phyloP scores from a whole-genome alignment of 2,329 filamentous ascomycete species.

The Colletotrichum somersetense region DNA sequence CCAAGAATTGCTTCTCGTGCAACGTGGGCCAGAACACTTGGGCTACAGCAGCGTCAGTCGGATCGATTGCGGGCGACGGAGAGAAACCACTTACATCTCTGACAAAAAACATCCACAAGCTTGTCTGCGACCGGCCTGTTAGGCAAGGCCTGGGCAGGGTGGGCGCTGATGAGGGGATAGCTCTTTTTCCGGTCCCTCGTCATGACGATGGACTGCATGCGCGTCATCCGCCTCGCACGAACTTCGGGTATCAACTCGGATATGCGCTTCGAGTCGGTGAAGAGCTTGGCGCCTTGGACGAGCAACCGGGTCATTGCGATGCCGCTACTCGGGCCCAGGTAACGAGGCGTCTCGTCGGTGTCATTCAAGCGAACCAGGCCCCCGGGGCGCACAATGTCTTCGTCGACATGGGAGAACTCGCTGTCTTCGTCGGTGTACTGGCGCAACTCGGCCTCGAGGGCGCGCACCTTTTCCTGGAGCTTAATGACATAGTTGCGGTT shows the following conservation, averaged over 20 bases:
- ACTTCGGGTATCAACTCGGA: constrained; percentile 89
- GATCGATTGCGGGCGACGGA: constrained; percentile 18
- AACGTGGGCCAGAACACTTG: constrained; percentile 90
- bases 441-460: constrained; percentile 84
- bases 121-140: constrained; percentile 80
- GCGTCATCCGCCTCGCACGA: constrained; percentile 67
- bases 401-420: constrained; percentile 76
- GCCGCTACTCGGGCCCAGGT: constrained; percentile 92
- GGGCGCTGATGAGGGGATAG: constrained; percentile 90
- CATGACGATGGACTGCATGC: constrained; percentile 71
- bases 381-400: constrained; percentile 88
- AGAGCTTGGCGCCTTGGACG: constrained; percentile 96
- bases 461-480: constrained; percentile 86
- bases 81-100: constrained; percentile 74
- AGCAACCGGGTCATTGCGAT: constrained; percentile 95
- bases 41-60: constrained; percentile 62
- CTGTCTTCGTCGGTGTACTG: constrained; percentile 83
- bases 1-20: constrained; percentile 83
- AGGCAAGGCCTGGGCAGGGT: constrained; percentile 82
- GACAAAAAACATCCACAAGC: constrained; percentile 86
- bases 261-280: constrained; percentile 90
- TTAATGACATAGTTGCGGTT: constrained; percentile 93
- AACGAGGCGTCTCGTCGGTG: constrained; percentile 87
- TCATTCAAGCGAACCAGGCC: constrained; percentile 88
- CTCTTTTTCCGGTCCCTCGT: constrained; percentile 79